Conservation (phyloP, 805 yeast species). For the Helenozyma rhizophorensis region DNA sequence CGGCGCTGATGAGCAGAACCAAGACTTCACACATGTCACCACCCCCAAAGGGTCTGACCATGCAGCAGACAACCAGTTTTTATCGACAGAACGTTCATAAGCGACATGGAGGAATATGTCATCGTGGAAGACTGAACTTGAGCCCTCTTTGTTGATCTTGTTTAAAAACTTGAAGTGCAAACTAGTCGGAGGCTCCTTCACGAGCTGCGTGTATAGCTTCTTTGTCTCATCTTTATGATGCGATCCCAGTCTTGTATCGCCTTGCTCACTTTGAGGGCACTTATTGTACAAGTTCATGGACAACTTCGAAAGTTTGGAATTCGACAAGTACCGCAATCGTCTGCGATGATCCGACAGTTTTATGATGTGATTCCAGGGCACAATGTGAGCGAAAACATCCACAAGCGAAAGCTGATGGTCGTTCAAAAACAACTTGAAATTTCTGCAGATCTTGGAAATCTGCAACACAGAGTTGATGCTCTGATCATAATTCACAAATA, state of each 20-base stretch:
- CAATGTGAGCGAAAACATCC: conserved; percentile 32
- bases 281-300: conserved; percentile 56
- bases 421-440: conserved; percentile 36
- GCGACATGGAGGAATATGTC: conserved; percentile 83
- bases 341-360: conserved; percentile 15
- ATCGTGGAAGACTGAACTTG: conserved; percentile 33
- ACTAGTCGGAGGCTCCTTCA: conserved; percentile 33
- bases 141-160: conserved; percentile 16
- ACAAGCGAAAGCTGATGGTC: conserved; percentile 40
- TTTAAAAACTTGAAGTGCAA: conserved; percentile 34
- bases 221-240: conserved; percentile 5
- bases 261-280: conserved; percentile 35
- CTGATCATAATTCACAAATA: conserved; percentile 45
- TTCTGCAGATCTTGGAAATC: conserved; percentile 43
- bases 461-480: conserved; percentile 43
- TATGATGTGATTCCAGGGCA: conserved; percentile 27
- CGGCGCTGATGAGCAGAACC: conserved; percentile 43
- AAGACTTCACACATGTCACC: conserved; percentile 56
- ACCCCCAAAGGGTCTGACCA: conserved; percentile 86
- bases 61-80: conserved; percentile 79
- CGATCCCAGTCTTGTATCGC: conserved; percentile 2
- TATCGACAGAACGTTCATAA: conserved; percentile 76
- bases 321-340: conserved; percentile 25
- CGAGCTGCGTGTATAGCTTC: conserved; percentile 28
- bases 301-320: conserved; percentile 36